Conservation (phyloP, 2,329 filamentous ascomycete species). For the Monilinia laxa region DNA sequence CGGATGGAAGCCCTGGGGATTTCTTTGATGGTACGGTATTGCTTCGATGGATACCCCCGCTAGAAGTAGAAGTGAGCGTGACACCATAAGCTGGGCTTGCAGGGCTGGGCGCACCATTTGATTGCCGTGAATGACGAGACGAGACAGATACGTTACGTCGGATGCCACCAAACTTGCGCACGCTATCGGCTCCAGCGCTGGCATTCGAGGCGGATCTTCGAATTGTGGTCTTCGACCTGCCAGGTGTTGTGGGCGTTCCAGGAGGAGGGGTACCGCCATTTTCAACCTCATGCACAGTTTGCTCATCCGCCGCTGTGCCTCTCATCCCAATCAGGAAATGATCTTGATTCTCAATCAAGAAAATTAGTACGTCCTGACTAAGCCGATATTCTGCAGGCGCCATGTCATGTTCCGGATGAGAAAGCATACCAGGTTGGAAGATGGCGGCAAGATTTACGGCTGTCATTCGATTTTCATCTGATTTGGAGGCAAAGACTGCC, state of each 20-base stretch:
- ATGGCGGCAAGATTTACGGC: slow-evolving; percentile 93
- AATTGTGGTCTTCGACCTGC: slow-evolving; percentile 57
- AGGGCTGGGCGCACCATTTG: slow-evolving; percentile 69
- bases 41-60: slow-evolving; percentile 66
- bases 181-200: slow-evolving; percentile 83
- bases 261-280: slow-evolving; percentile 64
- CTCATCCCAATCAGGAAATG: slow-evolving; percentile 98
- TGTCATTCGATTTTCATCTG: slow-evolving; percentile 95
- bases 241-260: slow-evolving; percentile 50
- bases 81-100: slow-evolving; percentile 57
- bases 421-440: slow-evolving; percentile 94
- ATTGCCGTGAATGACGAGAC: slow-evolving; percentile 79
- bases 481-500: slow-evolving; percentile 95
- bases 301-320: slow-evolving; percentile 92
- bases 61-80: slow-evolving; percentile 56
- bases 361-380: slow-evolving; percentile 96
- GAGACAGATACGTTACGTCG: slow-evolving; percentile 90
- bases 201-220: slow-evolving; percentile 81
- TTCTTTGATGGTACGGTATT: slow-evolving; percentile 93
- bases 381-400: slow-evolving; percentile 88
- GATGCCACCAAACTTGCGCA: slow-evolving; percentile 75
- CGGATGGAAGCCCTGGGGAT: slow-evolving; percentile 68
- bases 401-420: slow-evolving; percentile 94
- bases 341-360: slow-evolving; percentile 97
- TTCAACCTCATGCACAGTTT: slow-evolving; percentile 61